A percentile compares a stretch with the other conserved stretches of the same genome.
Evolutionary conservation across 2,329 filamentous ascomycete species (phyloP).

Genomic region (Tolypocladium ophioglossoides): DNA sequence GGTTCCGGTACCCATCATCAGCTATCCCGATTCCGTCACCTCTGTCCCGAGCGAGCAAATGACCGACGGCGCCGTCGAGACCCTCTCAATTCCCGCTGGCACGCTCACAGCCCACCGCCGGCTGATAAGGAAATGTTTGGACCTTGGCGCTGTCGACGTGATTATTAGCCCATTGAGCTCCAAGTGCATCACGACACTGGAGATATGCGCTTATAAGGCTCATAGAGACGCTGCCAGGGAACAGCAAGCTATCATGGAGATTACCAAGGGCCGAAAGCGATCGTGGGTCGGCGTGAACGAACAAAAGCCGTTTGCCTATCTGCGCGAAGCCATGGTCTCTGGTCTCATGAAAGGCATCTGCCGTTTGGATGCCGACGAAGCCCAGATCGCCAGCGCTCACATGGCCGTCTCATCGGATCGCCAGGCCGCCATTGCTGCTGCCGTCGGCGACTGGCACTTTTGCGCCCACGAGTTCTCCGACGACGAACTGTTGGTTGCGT

Average conservation of each 20-base stretch:
- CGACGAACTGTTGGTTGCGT: constrained; percentile 78
- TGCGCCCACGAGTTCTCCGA: constrained; percentile 83
- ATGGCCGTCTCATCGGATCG: constrained; percentile 58
- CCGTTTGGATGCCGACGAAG: constrained; percentile 52
- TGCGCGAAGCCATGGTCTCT: constrained; percentile 89
- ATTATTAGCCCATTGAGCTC: constrained; percentile 67
- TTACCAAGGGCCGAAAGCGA: constrained; percentile 67
- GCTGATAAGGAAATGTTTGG: constrained; percentile 61
- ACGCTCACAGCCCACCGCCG: constrained; percentile 20
- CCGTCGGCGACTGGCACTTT: constrained; percentile 75
- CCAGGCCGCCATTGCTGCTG: constrained; percentile 52
- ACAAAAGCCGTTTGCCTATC: constrained; percentile 76
- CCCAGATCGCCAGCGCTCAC: constrained; percentile 52
- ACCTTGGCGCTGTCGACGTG: constrained; percentile 80
- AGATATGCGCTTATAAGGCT: constrained; percentile 74
- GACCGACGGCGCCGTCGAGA: constrained; percentile 29
- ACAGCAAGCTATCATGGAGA: constrained; percentile 59
- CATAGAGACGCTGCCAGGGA: constrained; percentile 67
- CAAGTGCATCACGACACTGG: constrained; percentile 63
- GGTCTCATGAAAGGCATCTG: constrained; percentile 85
- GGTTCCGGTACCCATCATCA: constrained; percentile 44
- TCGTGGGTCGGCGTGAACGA: constrained; percentile 88
- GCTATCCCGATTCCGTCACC: constrained; percentile 21
- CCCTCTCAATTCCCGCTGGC: constrained; percentile 11
- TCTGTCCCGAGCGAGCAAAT: constrained; percentile 19